Evolutionary conservation across 106 monocot species (phyloP).

Genomic region (Dendrobium nobile): DNA sequence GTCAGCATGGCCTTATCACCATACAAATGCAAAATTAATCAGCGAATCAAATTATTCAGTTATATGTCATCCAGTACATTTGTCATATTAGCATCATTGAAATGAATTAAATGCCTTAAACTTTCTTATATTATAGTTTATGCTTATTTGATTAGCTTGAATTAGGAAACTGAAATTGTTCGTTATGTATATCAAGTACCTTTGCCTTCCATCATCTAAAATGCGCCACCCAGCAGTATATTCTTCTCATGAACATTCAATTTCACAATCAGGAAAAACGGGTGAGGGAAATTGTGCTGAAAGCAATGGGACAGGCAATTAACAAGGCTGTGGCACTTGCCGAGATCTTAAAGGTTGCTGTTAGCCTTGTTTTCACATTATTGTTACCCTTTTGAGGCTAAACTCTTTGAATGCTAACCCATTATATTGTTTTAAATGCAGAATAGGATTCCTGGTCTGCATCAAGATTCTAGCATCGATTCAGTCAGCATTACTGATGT

Average conservation of each 20-base stretch:
- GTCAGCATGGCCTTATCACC: too few relatives aligned
- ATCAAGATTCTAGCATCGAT: slow-evolving; percentile 83
- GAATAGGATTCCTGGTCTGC: slow-evolving; percentile 75
- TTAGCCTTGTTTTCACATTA: not conserved
- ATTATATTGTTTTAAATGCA: slow-evolving; percentile 17
- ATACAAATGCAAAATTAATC: not conserved
- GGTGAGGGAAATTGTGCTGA: slow-evolving; percentile 6
- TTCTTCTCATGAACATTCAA: not conserved
- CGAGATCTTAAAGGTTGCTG: slow-evolving; percentile 3
- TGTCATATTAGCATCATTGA: not conserved
- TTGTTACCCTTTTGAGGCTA: not conserved
- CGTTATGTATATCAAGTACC: not conserved
- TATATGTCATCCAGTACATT: not conserved
- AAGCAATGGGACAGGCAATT: slow-evolving; percentile 12
- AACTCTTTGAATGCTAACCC: not conserved
- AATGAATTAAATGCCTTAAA: not conserved
- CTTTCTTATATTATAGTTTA: not conserved
- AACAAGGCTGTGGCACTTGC: slow-evolving; percentile 7
- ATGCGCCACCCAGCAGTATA: not conserved
- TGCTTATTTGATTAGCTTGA: not conserved
- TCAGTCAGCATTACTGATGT: slow-evolving; percentile 94
- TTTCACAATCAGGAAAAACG: slow-evolving; percentile 5
- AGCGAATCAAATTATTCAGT: not conserved
- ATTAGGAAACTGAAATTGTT: not conserved
- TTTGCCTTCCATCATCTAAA: not conserved